Evolutionary conservation across 2,329 filamentous ascomycete species (phyloP).

Genomic region (Hypoxylon sp.): DNA sequence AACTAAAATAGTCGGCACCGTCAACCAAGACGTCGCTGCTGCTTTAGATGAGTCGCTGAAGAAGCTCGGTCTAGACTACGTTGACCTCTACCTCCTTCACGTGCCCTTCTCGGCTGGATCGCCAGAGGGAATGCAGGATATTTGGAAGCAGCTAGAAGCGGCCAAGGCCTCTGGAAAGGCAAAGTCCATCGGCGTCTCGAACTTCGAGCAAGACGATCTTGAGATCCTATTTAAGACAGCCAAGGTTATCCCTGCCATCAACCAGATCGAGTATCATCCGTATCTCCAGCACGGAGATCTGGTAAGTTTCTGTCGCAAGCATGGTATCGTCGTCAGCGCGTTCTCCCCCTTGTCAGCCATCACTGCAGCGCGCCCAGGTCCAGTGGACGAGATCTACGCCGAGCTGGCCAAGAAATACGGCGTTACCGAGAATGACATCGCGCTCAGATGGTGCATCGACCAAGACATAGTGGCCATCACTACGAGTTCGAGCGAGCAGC

Average conservation of each 20-base stretch:
- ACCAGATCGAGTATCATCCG: slow-evolving; percentile 86
- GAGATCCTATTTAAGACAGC: slow-evolving; percentile 69
- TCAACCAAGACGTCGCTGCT: slow-evolving; percentile 56
- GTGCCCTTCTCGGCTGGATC: slow-evolving; percentile 64
- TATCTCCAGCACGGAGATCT: slow-evolving; percentile 75
- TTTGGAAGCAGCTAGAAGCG: slow-evolving; percentile 71
- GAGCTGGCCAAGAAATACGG: slow-evolving; percentile 68
- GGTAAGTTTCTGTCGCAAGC: slow-evolving; percentile 66
- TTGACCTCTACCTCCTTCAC: slow-evolving; percentile 78
- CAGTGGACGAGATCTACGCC: slow-evolving; percentile 64
- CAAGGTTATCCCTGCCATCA: slow-evolving; percentile 73
- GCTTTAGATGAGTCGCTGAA: slow-evolving; percentile 70
- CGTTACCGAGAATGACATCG: slow-evolving; percentile 67
- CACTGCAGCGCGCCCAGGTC: slow-evolving; percentile 61
- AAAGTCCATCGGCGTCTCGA: slow-evolving; percentile 80
- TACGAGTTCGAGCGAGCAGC: slow-evolving; percentile 68
- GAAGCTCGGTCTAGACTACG: slow-evolving; percentile 74
- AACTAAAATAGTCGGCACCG: slow-evolving; percentile 62
- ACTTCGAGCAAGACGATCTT: slow-evolving; percentile 71
- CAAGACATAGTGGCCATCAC: slow-evolving; percentile 70
- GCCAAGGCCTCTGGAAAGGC: slow-evolving; percentile 75
- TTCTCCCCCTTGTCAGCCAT: slow-evolving; percentile 66
- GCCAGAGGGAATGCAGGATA: slow-evolving; percentile 66
- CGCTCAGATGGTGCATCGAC: slow-evolving; percentile 71
- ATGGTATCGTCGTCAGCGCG: slow-evolving; percentile 67